Percentiles rank a stretch among this genome's conserved stretches.
These are phyloP conservation scores for Arctium minus DNA, from an alignment of 129 eudicot species.

Conservation along the genomic window DNA sequence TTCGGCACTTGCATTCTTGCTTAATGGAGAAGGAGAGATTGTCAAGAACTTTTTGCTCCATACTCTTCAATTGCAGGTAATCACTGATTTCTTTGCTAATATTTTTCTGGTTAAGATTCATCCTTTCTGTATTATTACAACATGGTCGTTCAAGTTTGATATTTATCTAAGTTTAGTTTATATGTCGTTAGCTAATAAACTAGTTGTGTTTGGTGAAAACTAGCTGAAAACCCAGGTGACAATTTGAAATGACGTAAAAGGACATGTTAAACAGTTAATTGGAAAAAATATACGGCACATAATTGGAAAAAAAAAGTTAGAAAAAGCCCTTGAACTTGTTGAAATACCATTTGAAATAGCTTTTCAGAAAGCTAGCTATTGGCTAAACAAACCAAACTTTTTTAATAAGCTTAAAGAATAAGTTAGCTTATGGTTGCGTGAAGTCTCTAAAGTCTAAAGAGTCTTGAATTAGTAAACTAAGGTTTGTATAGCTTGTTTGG, in stretches of 20 bases:
- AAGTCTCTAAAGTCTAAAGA: too few relatives aligned
- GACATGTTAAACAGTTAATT: neutral
- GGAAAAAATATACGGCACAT: neutral
- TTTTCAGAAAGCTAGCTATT: too few relatives aligned
- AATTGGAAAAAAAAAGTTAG: neutral
- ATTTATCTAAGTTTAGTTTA: neutral
- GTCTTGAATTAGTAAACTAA: too few relatives aligned
- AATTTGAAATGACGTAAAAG: too few relatives aligned
- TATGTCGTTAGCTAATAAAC: neutral
- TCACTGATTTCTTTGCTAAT: neutral
- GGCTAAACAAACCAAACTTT: too few relatives aligned
- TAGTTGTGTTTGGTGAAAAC: neutral
- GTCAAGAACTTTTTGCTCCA: constrained; percentile 93
- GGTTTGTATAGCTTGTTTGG: too few relatives aligned
- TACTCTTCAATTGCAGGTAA: constrained; percentile 92
- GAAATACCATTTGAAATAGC: neutral
- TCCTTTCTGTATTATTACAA: neutral
- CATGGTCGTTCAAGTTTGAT: neutral
- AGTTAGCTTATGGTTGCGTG: too few relatives aligned
- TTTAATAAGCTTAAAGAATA: too few relatives aligned
- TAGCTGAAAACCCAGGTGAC: neutral
- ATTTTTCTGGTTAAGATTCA: neutral
- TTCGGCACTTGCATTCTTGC: constrained; percentile 87
- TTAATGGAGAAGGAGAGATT: constrained; percentile 89
- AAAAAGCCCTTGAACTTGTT: neutral